A percentile compares a stretch with the other conserved stretches of the same genome.
phyloP scores from a whole-genome alignment of 305 asterid genomes.

The Andrographis paniculata region DNA sequence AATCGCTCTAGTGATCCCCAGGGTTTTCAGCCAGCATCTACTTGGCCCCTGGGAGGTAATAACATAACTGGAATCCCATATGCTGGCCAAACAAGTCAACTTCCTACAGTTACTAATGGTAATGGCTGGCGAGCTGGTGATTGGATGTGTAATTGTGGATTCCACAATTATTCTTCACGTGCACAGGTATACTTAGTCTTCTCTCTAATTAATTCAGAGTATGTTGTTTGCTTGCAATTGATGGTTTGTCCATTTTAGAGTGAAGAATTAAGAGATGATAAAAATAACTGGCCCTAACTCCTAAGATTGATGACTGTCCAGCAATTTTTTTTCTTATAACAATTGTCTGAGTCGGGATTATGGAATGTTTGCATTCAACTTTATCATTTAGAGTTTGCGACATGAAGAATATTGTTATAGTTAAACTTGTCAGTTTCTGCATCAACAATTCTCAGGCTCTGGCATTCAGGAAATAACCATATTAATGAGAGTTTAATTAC shows the following conservation, averaged over 20 bases:
- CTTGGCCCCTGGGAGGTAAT: constrained; percentile 39
- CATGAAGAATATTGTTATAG: too few relatives aligned
- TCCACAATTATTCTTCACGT: constrained; percentile 86
- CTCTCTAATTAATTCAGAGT: background rate
- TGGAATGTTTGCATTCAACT: too few relatives aligned
- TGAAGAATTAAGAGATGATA: too few relatives aligned
- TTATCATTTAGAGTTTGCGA: too few relatives aligned
- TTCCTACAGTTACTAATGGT: constrained; percentile 47
- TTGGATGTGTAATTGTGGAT: constrained; percentile 87
- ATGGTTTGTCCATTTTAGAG: background rate
- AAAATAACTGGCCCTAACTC: too few relatives aligned
- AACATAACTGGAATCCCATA: constrained; percentile 36
- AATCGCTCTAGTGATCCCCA: constrained; percentile 32
- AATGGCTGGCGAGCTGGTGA: constrained; percentile 86
- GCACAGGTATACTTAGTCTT: constrained; percentile 34
- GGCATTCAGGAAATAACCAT: too few relatives aligned
- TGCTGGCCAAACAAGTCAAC: constrained; percentile 34
- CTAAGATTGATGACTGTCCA: too few relatives aligned
- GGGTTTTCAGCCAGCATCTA: constrained; percentile 44
- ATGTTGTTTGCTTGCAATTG: background rate
- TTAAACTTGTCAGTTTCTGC: too few relatives aligned
- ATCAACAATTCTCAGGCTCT: background rate
- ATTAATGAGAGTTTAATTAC: too few relatives aligned
- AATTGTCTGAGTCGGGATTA: too few relatives aligned
- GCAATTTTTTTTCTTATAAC: too few relatives aligned